Base-by-base conservation (phyloP, 768 basidiomycete genomes). In the Candolleomyces eurysporus region DNA sequence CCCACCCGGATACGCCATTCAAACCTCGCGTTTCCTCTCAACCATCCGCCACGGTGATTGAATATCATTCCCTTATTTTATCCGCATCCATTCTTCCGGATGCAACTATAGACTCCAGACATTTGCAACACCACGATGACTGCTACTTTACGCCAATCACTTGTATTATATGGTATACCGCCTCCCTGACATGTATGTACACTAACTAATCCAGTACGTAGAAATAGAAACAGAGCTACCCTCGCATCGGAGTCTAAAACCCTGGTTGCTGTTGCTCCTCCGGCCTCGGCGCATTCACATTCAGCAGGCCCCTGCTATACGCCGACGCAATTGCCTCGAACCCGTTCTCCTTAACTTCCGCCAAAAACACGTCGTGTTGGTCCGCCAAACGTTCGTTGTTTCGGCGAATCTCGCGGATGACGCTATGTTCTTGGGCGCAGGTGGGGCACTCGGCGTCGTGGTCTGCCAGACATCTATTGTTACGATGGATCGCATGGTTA, bases 371-470 rank as follows among this genome's bases (percentile, higher is more conserved):
- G 19, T 92, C 90, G 65, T 93, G 91, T 63, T 93, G 89, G 68
- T 91, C 88, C 11, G 89, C 91, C 60, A 96, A 75, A 61, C 85
- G 80, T 65, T 91, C 92, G 64, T 98, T 98, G 68, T 92, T 92
- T 63, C 85, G 80, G 63, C 92, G 79, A 56, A 99, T 92, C 71
- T 98, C 96, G 32, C 92, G 88, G 49, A 98, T 90, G 43, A 97
- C 84, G 36, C 90, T 87, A 65, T 98, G 92, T 63, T 92, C 88
- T 9, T 89, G 84, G 0, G 89, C 93, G 68, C 96, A 98, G 31
- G 85, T 82, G 0, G 94, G 94, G 69, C 97, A 99, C 66, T 96
- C 90, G 0, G 88, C 85, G 58, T 96, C 94, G 64, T 93, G 84
- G 63, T 96, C 94, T 16, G 85, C 84, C n/a, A 98, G 73, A 68